These are phyloP conservation scores for Penicillium oxalicum DNA, from an alignment of 2,329 filamentous ascomycete species.

Conservation along the genomic window DNA sequence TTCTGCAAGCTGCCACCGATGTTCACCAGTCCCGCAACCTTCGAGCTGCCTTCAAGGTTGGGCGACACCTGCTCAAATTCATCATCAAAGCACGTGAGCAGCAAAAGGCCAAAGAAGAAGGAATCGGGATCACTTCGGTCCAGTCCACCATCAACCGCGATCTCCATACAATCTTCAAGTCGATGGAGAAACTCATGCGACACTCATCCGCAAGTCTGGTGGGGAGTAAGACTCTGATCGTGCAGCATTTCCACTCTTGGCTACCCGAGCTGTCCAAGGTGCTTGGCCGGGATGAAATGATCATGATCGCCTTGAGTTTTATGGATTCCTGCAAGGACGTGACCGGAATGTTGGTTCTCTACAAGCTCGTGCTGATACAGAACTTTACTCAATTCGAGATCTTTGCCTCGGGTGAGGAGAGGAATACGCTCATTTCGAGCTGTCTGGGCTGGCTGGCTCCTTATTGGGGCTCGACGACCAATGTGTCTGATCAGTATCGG, in stretches of 20 bases:
- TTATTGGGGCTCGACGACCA: slow-evolving; percentile 75
- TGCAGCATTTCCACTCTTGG: slow-evolving; percentile 97
- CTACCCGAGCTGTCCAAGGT: slow-evolving; percentile 79
- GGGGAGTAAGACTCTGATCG: slow-evolving; percentile 87
- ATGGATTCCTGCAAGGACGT: slow-evolving; percentile 84
- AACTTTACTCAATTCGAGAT: slow-evolving; percentile 80
- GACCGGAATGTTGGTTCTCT: slow-evolving; percentile 84
- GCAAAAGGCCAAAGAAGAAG: slow-evolving; percentile 81
- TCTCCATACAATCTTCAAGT: slow-evolving; percentile 80
- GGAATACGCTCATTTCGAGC: slow-evolving; percentile 67
- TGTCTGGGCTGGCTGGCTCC: slow-evolving; percentile 87
- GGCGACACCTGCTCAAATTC: slow-evolving; percentile 86
- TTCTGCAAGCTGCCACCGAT: slow-evolving; percentile 77
- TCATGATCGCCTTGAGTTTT: slow-evolving; percentile 87
- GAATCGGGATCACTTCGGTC: slow-evolving; percentile 71
- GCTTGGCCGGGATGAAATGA: slow-evolving; percentile 73
- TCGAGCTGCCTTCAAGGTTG: slow-evolving; percentile 89
- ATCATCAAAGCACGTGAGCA: slow-evolving; percentile 83
- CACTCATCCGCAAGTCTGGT: slow-evolving; percentile 79
- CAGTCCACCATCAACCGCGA: slow-evolving; percentile 74
- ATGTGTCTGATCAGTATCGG: slow-evolving; percentile 77
- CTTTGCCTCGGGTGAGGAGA: slow-evolving; percentile 72
- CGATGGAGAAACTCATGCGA: slow-evolving; percentile 82
- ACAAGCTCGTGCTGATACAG: slow-evolving; percentile 87
- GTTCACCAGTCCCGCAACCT: slow-evolving; percentile 76